Evolutionary conservation across 2,329 filamentous ascomycete genomes (phyloP), one percentile per base, ranked within the genome.

Genomic region (Pyrenophora tritici-repentis): DNA sequence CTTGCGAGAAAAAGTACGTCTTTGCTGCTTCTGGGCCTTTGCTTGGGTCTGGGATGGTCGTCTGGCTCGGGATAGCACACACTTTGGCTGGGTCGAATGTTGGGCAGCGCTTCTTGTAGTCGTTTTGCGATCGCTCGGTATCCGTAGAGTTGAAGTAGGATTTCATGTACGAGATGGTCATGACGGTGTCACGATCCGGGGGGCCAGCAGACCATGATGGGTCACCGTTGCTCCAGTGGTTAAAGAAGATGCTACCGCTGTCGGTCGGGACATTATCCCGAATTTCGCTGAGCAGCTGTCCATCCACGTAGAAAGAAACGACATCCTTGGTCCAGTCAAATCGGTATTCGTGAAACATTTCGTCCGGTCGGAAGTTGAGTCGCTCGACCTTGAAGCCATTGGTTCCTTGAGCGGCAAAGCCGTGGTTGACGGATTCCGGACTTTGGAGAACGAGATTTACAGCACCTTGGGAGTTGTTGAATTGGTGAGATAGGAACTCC

Each of bases 211-310:
- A 88, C 89, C 89, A 93, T 1, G 76, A 65, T 5, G 78, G 67
- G 66, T 91, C 87, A 29, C 89, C 89, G 60, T 91, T 92, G 68
- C 86, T 90, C 89, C 89, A 83, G 70, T 92, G 89, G 62, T 86
- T 87, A 47, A 93, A 73, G 42, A 89, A 83, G 35, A 93, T 69
- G 66, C 86, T 83, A 1, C 89, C 89, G 0, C 84, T 75, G 8
- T 76, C 73, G 2, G 75, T 77, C 0, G 89, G 89, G 18, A 89
- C 78, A 1, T 80, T 78, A 2, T 77, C 66, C 0, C 72, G 76
- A 78, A 89, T 86, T 40, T 78, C 76, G 24, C 81, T 78, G 12
- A 91, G 73, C 8, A 80, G 71, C 7, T 73, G 48, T 36, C 82
- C 83, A 68, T 92, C 88, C 2, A 84, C 86, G 66, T 86, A 91